Base-by-base conservation (phyloP, 257 asterid species). In the Craterostigma plantagineum region DNA sequence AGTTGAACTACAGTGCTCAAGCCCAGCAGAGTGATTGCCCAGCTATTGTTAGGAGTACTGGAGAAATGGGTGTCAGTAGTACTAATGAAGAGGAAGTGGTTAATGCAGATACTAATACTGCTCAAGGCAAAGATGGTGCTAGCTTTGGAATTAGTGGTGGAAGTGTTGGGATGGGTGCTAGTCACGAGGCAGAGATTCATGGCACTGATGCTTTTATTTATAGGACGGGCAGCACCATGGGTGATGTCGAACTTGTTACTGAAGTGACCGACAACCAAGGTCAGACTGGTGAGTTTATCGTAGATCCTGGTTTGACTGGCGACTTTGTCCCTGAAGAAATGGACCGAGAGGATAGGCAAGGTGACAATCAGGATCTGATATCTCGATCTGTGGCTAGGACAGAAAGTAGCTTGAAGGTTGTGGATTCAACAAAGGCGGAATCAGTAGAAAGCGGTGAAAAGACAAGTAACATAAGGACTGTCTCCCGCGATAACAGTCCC, bases 111-210 rank as follows among this genome's bases (percentile, higher is more conserved):
- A 83, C 91, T 64, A 71, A 70, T 18, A 80, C 94, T 65, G 87
- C 71, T 37, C 81, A 77, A 34, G 91, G 75, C 18, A 79, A 77
- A 61, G 81, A 75, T 61, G 99, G 83, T 18, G 79, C 79, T 55
- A 90, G 98, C 61, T 50, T 82, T 34, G 98, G 98, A 42, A 63
- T 79, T 49, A 90, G 99, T 58, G 95, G 92, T 34, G 99, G 96
- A 57, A 83, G 99, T 59, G 92, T 90, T 39, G 96, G 99, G 40
- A 83, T 90, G 96, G 99, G 99, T 58, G 99, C 99, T 40, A 83
- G 99, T 73, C 96, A 90, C 73, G 99, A 90, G 77, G 99, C 99
- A 65, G 99, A 90, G 66, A 83, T 90, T 51, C 96, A 90, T 44
- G 96, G 99, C 38, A 63, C 63, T 42, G 85, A 64, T 59, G 77